A percentile compares a stretch with the other conserved stretches of the same genome.
Evolutionary conservation across 2,329 filamentous ascomycete genomes (phyloP).

Genomic region (Neopestalotiopsis sp.): DNA sequence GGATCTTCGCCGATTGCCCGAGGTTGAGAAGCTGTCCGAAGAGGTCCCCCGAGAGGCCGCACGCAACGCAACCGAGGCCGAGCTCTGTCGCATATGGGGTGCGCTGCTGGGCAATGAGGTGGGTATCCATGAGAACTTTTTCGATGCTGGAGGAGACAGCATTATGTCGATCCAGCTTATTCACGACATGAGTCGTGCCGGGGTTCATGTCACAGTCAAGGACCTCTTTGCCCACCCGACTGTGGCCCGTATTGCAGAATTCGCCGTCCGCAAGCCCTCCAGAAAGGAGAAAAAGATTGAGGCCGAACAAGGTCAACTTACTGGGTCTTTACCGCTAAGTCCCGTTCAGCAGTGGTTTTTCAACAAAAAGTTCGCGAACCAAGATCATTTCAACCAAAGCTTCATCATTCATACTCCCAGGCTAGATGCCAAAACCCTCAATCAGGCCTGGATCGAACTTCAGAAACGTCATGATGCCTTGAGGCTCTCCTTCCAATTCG

Average conservation of each 20-base stretch:
- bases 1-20: background rate
- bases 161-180: constrained; percentile 1
- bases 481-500: background rate
- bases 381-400: background rate
- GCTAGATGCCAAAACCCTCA: background rate
- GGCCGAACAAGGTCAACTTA: background rate
- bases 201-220: background rate
- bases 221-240: constrained; percentile 1
- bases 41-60: background rate
- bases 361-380: background rate
- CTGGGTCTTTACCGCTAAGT: background rate
- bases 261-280: background rate
- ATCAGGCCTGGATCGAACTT: background rate
- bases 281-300: background rate
- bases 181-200: background rate
- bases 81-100: background rate
- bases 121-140: background rate
- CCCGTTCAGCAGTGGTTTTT: constrained; percentile 1
- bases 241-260: background rate
- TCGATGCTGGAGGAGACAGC: background rate
- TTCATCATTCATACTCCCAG: constrained; percentile 1
- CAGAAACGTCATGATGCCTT: background rate
- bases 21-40: background rate
- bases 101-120: background rate
- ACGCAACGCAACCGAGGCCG: background rate